Base-by-base conservation (phyloP, 805 yeast species). In the Geotrichum ghanense region DNA sequence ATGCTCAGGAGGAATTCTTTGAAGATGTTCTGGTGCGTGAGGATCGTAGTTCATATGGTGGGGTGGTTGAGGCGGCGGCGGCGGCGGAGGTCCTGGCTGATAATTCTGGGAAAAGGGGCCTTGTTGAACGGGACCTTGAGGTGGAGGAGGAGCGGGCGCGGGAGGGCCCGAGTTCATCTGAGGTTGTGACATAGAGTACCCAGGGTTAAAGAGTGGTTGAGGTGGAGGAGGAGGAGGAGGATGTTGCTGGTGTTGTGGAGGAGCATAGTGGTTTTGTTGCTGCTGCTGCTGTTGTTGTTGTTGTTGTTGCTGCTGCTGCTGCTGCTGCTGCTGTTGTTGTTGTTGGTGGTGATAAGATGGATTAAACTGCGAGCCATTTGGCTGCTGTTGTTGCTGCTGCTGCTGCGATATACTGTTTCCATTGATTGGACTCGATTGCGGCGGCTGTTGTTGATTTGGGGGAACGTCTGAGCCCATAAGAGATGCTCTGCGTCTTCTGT, bases 401-500 rank as follows among this genome's bases (percentile, higher is more conserved):
- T 39, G 49, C 26, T 44, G 31, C 37, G 16, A 6, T 16, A 16
- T 31, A 44, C n/a, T 10, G 22, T 37, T 24, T 46, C 35, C 43
- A 43, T 16, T 22, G 3, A 4, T n/a, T 4, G 34, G 34, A 12
- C 7, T 6, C 20, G 20, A 24, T 20, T 44, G 47, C 3, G n/a
- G 48, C 6, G 20, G 39, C 43, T 34, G 48, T 35, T 17, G 22
- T 6, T 17, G 16, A 14, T 16, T n/a, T 31, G 37, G 37, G 16
- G 37, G 17, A 6, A 19, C 19, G 27, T 31, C 37, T 5, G 37
- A n/a, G 37, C 19, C 16, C 7, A 31, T 31, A 5, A 31, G 37
- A 9, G 37, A 31, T 39, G 56, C 51, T 20, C 60, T 24, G 56
- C 92, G 74, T 51, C 95, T 69, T 50, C 94, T 71, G 60, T 84